Evolutionary conservation across 768 basidiomycete species (phyloP).

Genomic region (Xerocomus potaroensis): DNA sequence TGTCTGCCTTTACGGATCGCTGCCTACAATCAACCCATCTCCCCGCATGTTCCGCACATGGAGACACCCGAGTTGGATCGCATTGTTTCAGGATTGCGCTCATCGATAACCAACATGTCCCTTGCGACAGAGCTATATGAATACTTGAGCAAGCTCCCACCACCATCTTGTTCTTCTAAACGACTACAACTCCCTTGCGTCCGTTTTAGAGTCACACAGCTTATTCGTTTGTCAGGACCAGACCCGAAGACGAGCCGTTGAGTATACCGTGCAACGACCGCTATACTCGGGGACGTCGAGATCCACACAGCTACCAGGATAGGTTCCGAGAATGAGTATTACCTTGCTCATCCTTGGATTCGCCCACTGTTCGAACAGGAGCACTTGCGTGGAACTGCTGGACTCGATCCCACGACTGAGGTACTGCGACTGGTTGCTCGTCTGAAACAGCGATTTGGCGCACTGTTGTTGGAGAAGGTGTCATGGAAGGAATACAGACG

Average conservation of each 20-base stretch:
- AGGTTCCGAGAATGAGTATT: not conserved
- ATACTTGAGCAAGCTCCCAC: not conserved
- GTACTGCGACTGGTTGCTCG: conserved; percentile 2
- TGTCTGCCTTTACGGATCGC: conserved; percentile 4
- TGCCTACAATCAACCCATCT: not conserved
- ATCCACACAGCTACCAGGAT: conserved; percentile 4
- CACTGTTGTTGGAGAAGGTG: conserved; percentile 2
- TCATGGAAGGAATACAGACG: conserved; percentile 4
- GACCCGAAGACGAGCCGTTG: too few relatives aligned
- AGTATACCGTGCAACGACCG: conserved; percentile 3
- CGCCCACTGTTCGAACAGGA: conserved; percentile 3
- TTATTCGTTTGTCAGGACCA: not conserved
- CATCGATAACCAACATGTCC: not conserved
- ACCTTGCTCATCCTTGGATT: conserved; percentile 16
- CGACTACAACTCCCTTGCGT: conserved; percentile 5
- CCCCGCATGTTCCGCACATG: conserved; percentile 2
- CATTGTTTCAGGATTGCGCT: not conserved
- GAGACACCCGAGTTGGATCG: not conserved
- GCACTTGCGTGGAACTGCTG: not conserved
- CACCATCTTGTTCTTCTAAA: not conserved
- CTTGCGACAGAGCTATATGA: not conserved
- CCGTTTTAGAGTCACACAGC: not conserved
- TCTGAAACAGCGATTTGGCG: conserved; percentile 3
- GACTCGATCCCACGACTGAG: not conserved
- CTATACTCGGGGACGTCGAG: not conserved